Base-by-base conservation (phyloP, 495 filamentous ascomycete genomes). In the Penicillium nucicola region DNA sequence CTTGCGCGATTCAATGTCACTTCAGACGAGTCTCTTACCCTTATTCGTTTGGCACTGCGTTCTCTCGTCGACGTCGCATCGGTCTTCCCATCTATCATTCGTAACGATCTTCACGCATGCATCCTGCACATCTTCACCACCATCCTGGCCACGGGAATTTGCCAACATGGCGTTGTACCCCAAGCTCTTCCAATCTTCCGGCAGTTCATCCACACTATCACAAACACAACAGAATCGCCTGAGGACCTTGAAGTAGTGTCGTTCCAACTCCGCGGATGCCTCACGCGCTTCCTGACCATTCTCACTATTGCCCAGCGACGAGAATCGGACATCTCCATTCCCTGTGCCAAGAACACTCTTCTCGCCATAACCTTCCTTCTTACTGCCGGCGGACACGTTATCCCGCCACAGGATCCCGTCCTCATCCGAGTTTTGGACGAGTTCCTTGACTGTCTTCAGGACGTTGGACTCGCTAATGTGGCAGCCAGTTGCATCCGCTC, bases 51-150 rank as follows among this genome's bases (percentile, higher is more conserved):
- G 1, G 81, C 90, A 3, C 77, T 99, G 14, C 84, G 89, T 55
- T 88, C 95, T 9, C 81, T 99, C 2, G 93, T 97, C 0, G 89
- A 97, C 56, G 89, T 92, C 1, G 89, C 95, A 7, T 88, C 92
- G 40, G 90, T 97, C 13, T 99, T 99, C 70, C 93, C 93, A 0
- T 84, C 88, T 0, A 89, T 99, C 55, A 99, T 99, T 71, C 90
- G 91, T 66, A 90, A 90, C 41, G 93, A 99, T 65, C 80, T 99
- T 9, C 90, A 99, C 65, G 92, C 93, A 37, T 96, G 92, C 62
- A 96, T 97, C 57, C 77, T 97, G 30, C 92, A 99, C 68, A 95
- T 97, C 19, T 97, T 97, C 64, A 86, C 86, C 35, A 96, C 89
- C 4, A 95, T 97, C 41, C 84, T 99, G 5, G 86, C 87, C 12